Evolutionary conservation across 192 early-diverging fungal genomes (phyloP).

Genomic region (Borealophlyctis nickersoniae): DNA sequence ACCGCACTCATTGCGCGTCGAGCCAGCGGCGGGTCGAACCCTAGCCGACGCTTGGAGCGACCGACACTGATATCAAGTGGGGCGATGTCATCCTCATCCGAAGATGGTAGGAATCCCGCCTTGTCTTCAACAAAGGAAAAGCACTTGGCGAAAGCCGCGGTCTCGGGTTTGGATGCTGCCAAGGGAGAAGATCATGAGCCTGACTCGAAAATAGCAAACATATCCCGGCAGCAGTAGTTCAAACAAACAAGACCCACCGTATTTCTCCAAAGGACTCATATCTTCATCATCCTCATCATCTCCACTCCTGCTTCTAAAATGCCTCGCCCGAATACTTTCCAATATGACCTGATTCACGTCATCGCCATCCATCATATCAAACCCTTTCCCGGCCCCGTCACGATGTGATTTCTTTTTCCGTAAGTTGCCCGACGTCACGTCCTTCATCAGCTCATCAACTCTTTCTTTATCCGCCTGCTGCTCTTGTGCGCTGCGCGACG

Average conservation of each 20-base stretch:
- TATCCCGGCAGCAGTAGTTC: no score
- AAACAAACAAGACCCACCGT: constrained; percentile 8
- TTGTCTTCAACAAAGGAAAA: constrained; percentile 19
- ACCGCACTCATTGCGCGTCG: not conserved
- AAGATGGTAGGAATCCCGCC: constrained; percentile 6
- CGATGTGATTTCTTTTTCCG: constrained; percentile 28
- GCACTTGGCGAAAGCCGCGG: constrained; percentile 37
- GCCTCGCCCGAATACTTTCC: constrained; percentile 12
- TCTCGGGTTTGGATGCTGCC: constrained; percentile 31
- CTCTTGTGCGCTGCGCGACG: constrained; percentile 25
- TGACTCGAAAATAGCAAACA: no score
- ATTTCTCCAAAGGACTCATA: constrained; percentile 1
- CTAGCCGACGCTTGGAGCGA: not conserved
- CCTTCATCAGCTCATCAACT: constrained; percentile 29
- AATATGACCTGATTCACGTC: constrained; percentile 33
- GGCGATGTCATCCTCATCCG: not conserved
- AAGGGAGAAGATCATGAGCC: no score
- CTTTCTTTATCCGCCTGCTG: constrained; percentile 26
- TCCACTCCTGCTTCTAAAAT: not conserved
- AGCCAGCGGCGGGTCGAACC: not conserved
- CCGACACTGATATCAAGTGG: not conserved
- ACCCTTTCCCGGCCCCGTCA: constrained; percentile 14
- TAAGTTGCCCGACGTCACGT: constrained; percentile 39
- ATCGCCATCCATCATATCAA: constrained; percentile 29
- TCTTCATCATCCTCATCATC: constrained; percentile 16